A percentile compares a stretch with the other conserved stretches of the same genome.
Conservation (phyloP, 306 rosid genomes). For the Castanospermum australe region DNA sequence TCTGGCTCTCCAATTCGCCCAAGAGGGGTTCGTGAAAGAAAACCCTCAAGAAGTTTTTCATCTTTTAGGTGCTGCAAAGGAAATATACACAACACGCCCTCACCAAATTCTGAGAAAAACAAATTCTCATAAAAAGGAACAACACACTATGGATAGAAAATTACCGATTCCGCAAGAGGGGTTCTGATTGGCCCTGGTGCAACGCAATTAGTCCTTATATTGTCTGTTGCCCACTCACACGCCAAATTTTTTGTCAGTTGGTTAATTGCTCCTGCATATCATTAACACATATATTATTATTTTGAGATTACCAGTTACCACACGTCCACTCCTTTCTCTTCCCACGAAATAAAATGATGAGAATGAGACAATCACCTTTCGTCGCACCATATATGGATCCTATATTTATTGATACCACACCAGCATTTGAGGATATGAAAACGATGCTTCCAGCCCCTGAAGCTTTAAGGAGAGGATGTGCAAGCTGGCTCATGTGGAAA, state of each 20-base stretch:
- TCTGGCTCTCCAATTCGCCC: constrained; percentile 30
- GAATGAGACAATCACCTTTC: constrained; percentile 26
- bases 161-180: neutral
- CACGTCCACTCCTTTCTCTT: neutral
- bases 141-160: neutral
- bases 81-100: neutral
- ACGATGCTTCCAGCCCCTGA: neutral
- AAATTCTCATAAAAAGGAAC: neutral
- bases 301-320: neutral
- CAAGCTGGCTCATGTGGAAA: neutral
- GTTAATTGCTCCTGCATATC: constrained; percentile 36
- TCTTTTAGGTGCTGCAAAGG: constrained; percentile 14
- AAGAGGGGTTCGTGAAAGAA: constrained; percentile 14
- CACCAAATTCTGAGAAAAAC: neutral
- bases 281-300: neutral
- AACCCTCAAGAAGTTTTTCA: neutral
- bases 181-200: constrained; percentile 42
- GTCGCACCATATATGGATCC: constrained; percentile 5
- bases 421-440: neutral
- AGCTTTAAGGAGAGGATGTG: neutral
- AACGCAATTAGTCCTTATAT: constrained; percentile 36
- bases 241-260: constrained; percentile 37
- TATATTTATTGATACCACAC: neutral
- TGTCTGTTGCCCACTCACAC: constrained; percentile 50
- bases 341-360: neutral